These are phyloP conservation scores for Oenanthe javanica DNA, from an alignment of 140 eudicot genomes.

Conservation along the genomic window DNA sequence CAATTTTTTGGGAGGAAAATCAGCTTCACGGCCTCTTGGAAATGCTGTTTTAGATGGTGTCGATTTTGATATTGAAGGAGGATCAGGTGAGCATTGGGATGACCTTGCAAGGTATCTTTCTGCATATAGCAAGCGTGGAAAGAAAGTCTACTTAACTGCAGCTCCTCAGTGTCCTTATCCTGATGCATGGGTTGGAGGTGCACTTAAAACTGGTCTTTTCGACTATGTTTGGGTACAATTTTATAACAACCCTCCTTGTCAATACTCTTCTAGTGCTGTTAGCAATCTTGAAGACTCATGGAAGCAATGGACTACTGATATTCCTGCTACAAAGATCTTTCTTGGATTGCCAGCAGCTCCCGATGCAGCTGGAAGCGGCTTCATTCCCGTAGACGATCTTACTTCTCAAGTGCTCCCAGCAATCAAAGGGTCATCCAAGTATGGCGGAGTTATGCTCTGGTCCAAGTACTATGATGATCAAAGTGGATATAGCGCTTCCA, in stretches of 20 bases:
- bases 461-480: conserved; percentile 28
- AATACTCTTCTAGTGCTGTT: conserved; percentile 15
- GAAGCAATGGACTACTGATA: conserved; percentile 23
- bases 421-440: conserved; percentile 21
- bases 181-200: conserved; percentile 23
- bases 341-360: conserved; percentile 34
- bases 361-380: conserved; percentile 32
- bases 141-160: conserved; percentile 27
- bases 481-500: conserved; percentile 21
- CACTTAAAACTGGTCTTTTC: conserved; percentile 32
- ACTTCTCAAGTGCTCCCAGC: conserved; percentile 27
- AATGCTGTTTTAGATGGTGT: conserved; percentile 29
- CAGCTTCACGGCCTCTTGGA: conserved; percentile 25
- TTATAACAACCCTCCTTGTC: conserved; percentile 35
- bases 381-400: conserved; percentile 24
- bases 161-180: conserved; percentile 52
- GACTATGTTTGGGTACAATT: conserved; percentile 46
- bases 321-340: conserved; percentile 16
- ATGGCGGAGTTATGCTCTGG: conserved; percentile 45
- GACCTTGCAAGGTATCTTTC: conserved; percentile 22
- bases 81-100: conserved; percentile 19
- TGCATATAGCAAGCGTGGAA: conserved; percentile 9
- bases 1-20: conserved; percentile 27
- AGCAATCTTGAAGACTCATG: conserved; percentile 20
- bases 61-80: conserved; percentile 26